Evolutionary conservation across 1,284 basidiomycete species (phyloP).

Genomic region (Trametes sp.): DNA sequence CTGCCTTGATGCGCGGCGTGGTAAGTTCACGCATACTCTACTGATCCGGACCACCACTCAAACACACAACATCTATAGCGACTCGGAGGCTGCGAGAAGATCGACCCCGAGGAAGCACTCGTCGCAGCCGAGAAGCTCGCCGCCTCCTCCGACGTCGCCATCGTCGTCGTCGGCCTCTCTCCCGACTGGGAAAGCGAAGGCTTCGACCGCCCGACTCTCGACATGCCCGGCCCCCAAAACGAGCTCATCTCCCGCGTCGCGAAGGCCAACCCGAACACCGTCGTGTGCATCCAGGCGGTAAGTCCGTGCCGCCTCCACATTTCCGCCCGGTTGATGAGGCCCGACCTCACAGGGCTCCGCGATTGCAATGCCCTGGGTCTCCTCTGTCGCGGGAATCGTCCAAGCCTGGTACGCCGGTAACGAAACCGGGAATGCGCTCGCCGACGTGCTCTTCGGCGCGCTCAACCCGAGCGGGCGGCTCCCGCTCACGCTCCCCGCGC

Average conservation of each 20-base stretch:
- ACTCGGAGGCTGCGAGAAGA: conserved; percentile 70
- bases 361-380: conserved; percentile 71
- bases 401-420: conserved; percentile 81
- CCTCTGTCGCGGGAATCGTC: conserved; percentile 58
- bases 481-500: conserved; percentile 70
- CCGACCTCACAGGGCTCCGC: conserved; percentile 61
- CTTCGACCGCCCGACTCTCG: conserved; percentile 65
- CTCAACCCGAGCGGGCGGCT: conserved; percentile 77
- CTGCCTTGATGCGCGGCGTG: conserved; percentile 71
- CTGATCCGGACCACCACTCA: too few relatives aligned
- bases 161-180: conserved; percentile 70
- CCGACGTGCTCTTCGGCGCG: conserved; percentile 76
- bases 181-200: conserved; percentile 78
- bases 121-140: conserved; percentile 68
- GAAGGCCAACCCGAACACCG: conserved; percentile 66
- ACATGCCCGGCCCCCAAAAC: conserved; percentile 67
- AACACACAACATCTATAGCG: conserved; percentile 46
- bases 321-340: neutral
- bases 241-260: conserved; percentile 67
- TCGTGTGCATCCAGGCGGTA: conserved; percentile 75
- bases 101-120: conserved; percentile 65
- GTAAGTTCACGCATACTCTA: conserved; percentile 47
- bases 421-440: conserved; percentile 77
- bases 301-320: conserved; percentile 33
- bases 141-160: conserved; percentile 59